phyloP scores from a whole-genome alignment of 768 basidiomycete genomes.

The Infundibulicybe gibba region DNA sequence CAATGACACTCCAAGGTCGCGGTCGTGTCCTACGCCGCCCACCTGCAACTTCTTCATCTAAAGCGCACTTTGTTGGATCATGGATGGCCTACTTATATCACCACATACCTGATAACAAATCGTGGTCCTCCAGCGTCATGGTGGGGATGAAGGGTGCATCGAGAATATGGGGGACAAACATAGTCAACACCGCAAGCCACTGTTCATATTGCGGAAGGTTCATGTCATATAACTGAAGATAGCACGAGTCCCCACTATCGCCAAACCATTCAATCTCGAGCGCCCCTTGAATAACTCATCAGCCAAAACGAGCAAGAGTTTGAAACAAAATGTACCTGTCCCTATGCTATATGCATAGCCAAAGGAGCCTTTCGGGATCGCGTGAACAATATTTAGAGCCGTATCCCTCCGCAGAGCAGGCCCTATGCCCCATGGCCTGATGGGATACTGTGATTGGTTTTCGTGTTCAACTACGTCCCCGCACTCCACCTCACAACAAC shows the following conservation, averaged over 20 bases:
- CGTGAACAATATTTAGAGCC: constrained; percentile 24
- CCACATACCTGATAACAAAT: constrained; percentile 12
- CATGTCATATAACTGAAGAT: constrained; percentile 16
- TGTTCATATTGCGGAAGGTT: constrained; percentile 21
- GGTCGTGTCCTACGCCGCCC: constrained; percentile 18
- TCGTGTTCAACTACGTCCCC: constrained; percentile 5
- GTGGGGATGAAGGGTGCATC: constrained; percentile 15
- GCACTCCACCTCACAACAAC: constrained; percentile 22
- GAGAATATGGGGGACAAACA: constrained; percentile 20
- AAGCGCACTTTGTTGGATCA: background rate
- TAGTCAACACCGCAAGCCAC: constrained; percentile 22
- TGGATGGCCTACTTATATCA: background rate
- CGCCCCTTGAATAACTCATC: constrained; percentile 12
- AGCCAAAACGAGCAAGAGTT: background rate
- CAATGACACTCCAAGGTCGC: constrained; percentile 36
- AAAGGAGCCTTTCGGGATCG: constrained; percentile 23
- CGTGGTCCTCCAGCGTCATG: constrained; percentile 8
- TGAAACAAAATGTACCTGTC: constrained; percentile 16
- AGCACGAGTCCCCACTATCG: constrained; percentile 10
- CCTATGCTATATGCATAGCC: constrained; percentile 23
- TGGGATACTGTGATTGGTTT: constrained; percentile 22
- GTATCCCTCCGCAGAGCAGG: constrained; percentile 24
- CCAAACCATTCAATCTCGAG: constrained; percentile 30
- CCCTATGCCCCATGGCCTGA: constrained; percentile 34
- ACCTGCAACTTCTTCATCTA: constrained; percentile 17